Evolutionary conservation across 495 filamentous ascomycete genomes (phyloP), one percentile per base, ranked within the genome.

Genomic region (Podospora sp.): DNA sequence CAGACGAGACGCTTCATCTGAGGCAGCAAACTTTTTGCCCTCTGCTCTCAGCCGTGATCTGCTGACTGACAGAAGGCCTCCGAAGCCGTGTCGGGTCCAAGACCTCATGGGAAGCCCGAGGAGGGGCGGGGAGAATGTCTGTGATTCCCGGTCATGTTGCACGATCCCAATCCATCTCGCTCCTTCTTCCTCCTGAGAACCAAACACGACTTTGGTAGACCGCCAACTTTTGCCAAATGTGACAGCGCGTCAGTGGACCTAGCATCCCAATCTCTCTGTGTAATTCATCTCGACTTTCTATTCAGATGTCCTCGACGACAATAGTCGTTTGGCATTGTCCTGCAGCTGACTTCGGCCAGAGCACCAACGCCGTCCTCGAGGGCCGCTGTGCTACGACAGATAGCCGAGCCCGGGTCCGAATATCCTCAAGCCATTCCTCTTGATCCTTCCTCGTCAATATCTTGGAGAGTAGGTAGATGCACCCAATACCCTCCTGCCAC

Each of bases 161-260:
- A 9, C 62, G 46, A 25, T 29, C 62, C 33, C n/a, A 33, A 33
- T 55, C 49, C 27, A 20, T 29, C 52, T 56, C 50, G 46, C 26
- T 29, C 51, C 21, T 64, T 21, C 21, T 64, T 21, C 52, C 27
- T 36, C 50, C 24, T 29, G 29, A 12, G 9, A 57, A 55, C 51
- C 33, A 55, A n/a, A 22, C 18, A 64, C 50, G 20, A 25, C 7
- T 7, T 50, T 36, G 18, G 26, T 22, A 46, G 16, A 11, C 40
- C 12, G 16, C 9, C 40, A 46, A 46, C 14, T 46, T 46, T 11
- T 46, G 11, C 16, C 12, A 11, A 6, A 46, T 46, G 40, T 18
- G 9, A 46, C 40, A 33, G 8, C 29, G 4, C 29, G 3, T 8
- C 29, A 33, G 29, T 33, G 29, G 40, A 6, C 40, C 16, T 14